Percentiles rank a stretch among this genome's conserved stretches.
Conservation (phyloP, 805 yeast species). For the Naumovozyma dairenensis region DNA sequence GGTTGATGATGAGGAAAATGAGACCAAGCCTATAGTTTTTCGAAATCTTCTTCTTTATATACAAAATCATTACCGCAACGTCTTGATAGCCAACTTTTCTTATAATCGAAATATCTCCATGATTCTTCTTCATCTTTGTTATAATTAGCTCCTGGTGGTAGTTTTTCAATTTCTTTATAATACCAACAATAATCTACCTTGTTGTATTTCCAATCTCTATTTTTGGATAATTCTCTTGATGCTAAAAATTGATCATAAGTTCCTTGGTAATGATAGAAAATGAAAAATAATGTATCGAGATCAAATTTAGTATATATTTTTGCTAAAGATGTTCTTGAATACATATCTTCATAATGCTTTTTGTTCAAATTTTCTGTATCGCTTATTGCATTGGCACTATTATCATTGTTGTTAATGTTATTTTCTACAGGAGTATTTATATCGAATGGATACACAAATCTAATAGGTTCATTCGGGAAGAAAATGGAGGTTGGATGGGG, state of each 20-base stretch:
- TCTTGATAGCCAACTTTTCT: conserved; percentile 56
- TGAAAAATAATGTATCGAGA: conserved; percentile 80
- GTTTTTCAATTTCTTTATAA: conserved; percentile 61
- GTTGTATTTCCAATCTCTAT: conserved; percentile 72
- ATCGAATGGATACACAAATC: conserved; percentile 23
- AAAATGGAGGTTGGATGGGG: conserved; percentile 86
- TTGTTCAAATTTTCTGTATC: conserved; percentile 3
- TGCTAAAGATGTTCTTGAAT: conserved; percentile 35
- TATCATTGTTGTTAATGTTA: background rate
- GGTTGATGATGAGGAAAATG: too few species aligned
- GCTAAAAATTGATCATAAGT: conserved; percentile 65
- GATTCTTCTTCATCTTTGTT: conserved; percentile 25
- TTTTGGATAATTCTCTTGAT: conserved; percentile 62
- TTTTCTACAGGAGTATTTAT: conserved; percentile 11
- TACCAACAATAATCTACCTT: conserved; percentile 31
- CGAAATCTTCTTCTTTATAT: conserved; percentile 42
- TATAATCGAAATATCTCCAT: conserved; percentile 82
- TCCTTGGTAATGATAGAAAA: conserved; percentile 75
- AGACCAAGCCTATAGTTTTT: conserved; percentile 26
- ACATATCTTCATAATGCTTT: conserved; percentile 19
- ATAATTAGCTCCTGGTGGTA: conserved; percentile 68
- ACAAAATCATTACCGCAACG: conserved; percentile 31
- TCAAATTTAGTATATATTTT: conserved; percentile 66
- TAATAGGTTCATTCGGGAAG: conserved; percentile 52
- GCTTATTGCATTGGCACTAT: conserved; percentile 3